phyloP scores from a whole-genome alignment of 257 asterid genomes.

The Solanum microdontum region DNA sequence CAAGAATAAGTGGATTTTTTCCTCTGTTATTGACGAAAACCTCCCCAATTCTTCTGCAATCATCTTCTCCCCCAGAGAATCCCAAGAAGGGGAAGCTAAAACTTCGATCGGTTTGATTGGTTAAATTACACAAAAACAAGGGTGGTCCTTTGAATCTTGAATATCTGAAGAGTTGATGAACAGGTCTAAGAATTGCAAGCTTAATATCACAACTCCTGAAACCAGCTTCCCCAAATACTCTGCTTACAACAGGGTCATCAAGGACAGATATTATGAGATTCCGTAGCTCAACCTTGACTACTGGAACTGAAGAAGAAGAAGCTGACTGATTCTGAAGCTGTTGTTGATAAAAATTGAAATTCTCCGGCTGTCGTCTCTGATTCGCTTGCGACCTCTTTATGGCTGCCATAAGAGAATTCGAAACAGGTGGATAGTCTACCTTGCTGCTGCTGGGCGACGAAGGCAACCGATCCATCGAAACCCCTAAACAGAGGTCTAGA shows the following conservation, averaged over 20 bases:
- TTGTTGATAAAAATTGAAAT: slow-evolving; percentile 52
- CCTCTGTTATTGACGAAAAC: slow-evolving; percentile 38
- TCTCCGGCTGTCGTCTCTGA: slow-evolving; percentile 83
- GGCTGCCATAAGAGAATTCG: slow-evolving; percentile 92
- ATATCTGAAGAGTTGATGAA: slow-evolving; percentile 39
- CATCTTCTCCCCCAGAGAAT: slow-evolving; percentile 48
- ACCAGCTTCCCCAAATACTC: slow-evolving; percentile 86
- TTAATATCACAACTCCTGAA: slow-evolving; percentile 73
- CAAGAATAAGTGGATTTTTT: slow-evolving; percentile 64
- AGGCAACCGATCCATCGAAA: slow-evolving; percentile 64
- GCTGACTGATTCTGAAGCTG: slow-evolving; percentile 25
- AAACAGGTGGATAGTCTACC: slow-evolving; percentile 65
- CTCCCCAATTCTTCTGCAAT: slow-evolving; percentile 51
- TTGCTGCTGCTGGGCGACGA: slow-evolving; percentile 19
- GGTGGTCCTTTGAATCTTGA: slow-evolving; percentile 62
- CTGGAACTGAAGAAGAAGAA: slow-evolving; percentile 32
- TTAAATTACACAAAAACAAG: slow-evolving; percentile 49
- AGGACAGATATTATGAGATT: slow-evolving; percentile 62
- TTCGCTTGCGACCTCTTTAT: slow-evolving; percentile 78
- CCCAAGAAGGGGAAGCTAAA: slow-evolving; percentile 68
- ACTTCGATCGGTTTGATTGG: slow-evolving; percentile 11
- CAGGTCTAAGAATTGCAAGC: slow-evolving; percentile 53
- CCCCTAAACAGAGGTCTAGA: slow-evolving; percentile 66
- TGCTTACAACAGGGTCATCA: slow-evolving; percentile 84
- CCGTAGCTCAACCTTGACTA: slow-evolving; percentile 73